Evolutionary conservation across 257 asterid genomes (phyloP).

Genomic region (Phtheirospermum japonicum): DNA sequence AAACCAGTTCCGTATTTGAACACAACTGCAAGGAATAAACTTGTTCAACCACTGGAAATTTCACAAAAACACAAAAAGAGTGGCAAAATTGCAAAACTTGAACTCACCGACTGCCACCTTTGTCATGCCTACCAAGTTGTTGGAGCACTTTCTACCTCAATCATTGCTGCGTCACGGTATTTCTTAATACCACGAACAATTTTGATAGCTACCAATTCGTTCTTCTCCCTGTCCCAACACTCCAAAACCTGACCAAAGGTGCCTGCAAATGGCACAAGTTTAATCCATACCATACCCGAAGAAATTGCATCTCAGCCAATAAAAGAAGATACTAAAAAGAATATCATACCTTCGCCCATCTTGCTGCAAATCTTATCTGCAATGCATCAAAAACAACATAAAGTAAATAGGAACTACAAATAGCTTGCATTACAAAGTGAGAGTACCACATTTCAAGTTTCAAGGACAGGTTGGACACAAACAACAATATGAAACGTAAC

Average conservation of each 20-base stretch:
- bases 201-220: slow-evolving; percentile 89
- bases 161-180: slow-evolving; percentile 89
- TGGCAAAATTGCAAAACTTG: slow-evolving; percentile 12
- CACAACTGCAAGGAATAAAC: slow-evolving; percentile 99
- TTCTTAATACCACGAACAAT: slow-evolving; percentile 80
- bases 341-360: slow-evolving; percentile 80
- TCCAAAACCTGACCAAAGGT: slow-evolving; percentile 94
- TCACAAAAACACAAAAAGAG: slow-evolving; percentile 24
- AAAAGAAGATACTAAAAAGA: neutral
- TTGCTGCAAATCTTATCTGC: slow-evolving; percentile 86
- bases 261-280: slow-evolving; percentile 36
- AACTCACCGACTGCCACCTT: slow-evolving; percentile 82
- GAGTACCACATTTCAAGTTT: neutral
- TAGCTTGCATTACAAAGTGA: neutral
- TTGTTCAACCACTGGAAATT: slow-evolving; percentile 60
- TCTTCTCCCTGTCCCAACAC: slow-evolving; percentile 84
- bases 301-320: neutral
- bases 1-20: slow-evolving; percentile 99
- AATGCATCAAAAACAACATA: neutral
- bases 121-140: slow-evolving; percentile 84
- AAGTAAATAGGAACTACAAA: neutral
- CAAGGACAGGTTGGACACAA: neutral
- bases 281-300: neutral
- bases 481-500: neutral
- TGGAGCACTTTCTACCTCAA: slow-evolving; percentile 85